phyloP scores from a whole-genome alignment of 495 filamentous ascomycete species.

The Penicillium daleae region DNA sequence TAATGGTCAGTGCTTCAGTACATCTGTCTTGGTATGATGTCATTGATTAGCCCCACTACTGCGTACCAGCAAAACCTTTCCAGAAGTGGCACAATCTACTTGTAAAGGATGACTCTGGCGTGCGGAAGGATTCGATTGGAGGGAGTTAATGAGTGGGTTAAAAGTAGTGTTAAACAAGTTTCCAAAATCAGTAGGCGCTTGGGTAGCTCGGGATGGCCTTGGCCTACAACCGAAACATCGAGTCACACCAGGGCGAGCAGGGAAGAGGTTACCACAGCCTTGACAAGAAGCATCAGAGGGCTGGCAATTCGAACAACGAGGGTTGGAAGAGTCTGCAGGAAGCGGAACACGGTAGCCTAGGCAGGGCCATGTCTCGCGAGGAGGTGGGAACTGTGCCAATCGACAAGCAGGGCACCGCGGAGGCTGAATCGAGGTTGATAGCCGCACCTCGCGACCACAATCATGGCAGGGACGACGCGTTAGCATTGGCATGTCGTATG shows the following conservation, averaged over 20 bases:
- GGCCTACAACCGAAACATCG: too few species aligned
- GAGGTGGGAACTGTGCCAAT: neutral
- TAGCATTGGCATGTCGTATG: neutral
- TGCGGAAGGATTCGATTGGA: too few species aligned
- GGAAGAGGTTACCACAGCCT: too few species aligned
- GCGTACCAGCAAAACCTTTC: slow-evolving; percentile 7
- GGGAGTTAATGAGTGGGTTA: too few species aligned
- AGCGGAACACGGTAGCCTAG: neutral
- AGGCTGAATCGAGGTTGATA: neutral
- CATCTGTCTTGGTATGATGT: neutral
- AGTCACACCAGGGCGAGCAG: too few species aligned
- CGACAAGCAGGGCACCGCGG: neutral
- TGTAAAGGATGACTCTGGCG: too few species aligned
- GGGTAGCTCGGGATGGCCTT: too few species aligned
- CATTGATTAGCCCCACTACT: neutral
- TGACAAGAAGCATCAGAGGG: too few species aligned
- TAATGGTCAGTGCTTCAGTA: slow-evolving; percentile 9
- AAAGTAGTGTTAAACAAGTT: too few species aligned
- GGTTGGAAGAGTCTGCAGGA: neutral
- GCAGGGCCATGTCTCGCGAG: neutral
- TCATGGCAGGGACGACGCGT: neutral
- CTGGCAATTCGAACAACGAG: too few species aligned
- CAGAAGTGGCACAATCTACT: neutral
- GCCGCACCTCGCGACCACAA: neutral
- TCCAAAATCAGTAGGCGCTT: too few species aligned